A percentile compares a stretch with the other conserved stretches of the same genome.
These are phyloP conservation scores for Fusarium piperis DNA, from an alignment of 2,329 filamentous ascomycete genomes.

Conservation along the genomic window DNA sequence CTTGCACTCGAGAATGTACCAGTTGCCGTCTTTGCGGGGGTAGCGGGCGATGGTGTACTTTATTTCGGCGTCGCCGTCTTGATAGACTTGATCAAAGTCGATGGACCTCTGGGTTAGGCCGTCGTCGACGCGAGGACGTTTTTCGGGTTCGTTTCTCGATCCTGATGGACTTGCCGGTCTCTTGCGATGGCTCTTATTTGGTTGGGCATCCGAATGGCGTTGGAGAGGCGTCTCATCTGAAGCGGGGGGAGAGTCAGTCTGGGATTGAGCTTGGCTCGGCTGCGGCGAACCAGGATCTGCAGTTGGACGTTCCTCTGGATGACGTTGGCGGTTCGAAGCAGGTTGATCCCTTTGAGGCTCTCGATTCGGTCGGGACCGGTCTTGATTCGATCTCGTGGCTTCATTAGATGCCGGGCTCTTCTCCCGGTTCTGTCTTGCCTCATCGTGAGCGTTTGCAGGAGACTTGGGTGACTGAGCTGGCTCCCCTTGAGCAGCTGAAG, in stretches of 20 bases:
- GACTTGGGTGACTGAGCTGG: not conserved
- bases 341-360: not conserved
- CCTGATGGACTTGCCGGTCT: not conserved
- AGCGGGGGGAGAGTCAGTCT: not conserved
- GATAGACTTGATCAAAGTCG: conserved; percentile 11
- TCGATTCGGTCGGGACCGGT: not conserved
- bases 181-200: not conserved
- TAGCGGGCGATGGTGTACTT: not conserved
- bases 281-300: not conserved
- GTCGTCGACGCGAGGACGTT: not conserved
- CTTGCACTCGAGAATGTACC: conserved; percentile 22
- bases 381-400: not conserved
- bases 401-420: not conserved
- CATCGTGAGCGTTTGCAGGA: not conserved
- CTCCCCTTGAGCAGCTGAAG: not conserved
- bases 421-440: not conserved
- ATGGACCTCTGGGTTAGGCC: not conserved
- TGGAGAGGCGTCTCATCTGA: not conserved
- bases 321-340: not conserved
- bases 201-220: not conserved
- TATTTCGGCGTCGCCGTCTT: not conserved
- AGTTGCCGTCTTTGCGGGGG: not conserved
- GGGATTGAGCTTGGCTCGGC: not conserved
- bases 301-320: not conserved
- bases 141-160: not conserved